Conservation (phyloP, 2,329 filamentous ascomycete species). For the Botrytis fabae region DNA sequence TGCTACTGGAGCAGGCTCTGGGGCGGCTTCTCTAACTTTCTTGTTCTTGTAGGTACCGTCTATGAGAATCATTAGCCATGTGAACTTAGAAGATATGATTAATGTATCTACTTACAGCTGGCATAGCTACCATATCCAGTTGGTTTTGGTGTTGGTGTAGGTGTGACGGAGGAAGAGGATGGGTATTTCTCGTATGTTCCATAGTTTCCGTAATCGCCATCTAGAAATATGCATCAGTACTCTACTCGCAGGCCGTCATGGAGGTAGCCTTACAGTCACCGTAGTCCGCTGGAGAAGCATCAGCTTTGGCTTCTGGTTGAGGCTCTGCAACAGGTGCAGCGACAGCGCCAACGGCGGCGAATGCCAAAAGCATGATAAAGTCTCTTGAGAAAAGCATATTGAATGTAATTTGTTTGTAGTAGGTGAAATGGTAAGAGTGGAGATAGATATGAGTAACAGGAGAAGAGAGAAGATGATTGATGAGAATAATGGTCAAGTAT, state of each 20-base stretch:
- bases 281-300: conserved; percentile 15
- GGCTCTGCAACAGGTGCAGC: conserved; percentile 19
- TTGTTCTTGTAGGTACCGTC: conserved; percentile 8
- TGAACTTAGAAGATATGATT: neutral
- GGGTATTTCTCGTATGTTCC: conserved; percentile 21
- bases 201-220: conserved; percentile 19
- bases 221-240: neutral
- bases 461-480: neutral
- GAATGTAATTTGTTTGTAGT: conserved; percentile 1
- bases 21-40: neutral
- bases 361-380: conserved; percentile 20
- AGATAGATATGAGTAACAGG: neutral
- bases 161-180: neutral
- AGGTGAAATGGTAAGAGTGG: neutral
- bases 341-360: conserved; percentile 10
- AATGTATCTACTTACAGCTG: conserved; percentile 2
- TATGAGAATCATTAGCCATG: neutral
- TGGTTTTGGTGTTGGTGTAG: conserved; percentile 3
- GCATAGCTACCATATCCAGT: conserved; percentile 17
- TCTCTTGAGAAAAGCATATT: conserved; percentile 24
- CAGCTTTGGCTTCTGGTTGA: conserved; percentile 13
- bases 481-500: neutral
- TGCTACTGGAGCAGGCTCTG: conserved; percentile 10
- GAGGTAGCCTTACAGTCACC: conserved; percentile 11
- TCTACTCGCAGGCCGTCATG: neutral